Percentiles rank a stretch among this genome's conserved stretches.
phyloP scores from a whole-genome alignment of 129 eudicot genomes.

The Glebionis coronaria region DNA sequence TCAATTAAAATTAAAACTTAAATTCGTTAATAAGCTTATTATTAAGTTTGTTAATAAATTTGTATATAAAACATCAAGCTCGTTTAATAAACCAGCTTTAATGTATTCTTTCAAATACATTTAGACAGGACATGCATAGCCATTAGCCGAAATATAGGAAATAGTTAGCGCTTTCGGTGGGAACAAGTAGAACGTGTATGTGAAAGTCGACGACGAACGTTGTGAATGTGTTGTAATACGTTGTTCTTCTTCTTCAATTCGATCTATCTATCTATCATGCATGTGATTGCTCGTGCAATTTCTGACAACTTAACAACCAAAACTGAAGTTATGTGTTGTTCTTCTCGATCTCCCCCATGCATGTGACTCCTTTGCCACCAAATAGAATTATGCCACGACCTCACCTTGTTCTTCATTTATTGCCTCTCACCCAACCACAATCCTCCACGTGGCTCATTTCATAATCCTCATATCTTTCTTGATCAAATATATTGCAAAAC shows the following conservation, averaged over 20 bases:
- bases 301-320: constrained; percentile 28
- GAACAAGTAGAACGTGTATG: constrained; percentile 25
- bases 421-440: not conserved
- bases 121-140: no score
- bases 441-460: constrained; percentile 7
- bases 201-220: constrained; percentile 22
- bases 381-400: constrained; percentile 32
- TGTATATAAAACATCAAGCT: no score
- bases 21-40: no score
- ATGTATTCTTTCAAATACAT: not conserved
- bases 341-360: no score
- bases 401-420: constrained; percentile 20
- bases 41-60: no score
- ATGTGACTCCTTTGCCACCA: constrained; percentile 27
- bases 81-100: no score
- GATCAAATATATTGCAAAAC: not conserved
- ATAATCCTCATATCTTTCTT: constrained; percentile 6
- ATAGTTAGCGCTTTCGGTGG: no score
- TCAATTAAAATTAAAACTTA: no score
- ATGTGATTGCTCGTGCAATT: constrained; percentile 25
- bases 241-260: no score
- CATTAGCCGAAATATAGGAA: no score
- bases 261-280: no score
- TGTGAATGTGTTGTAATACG: constrained; percentile 4
- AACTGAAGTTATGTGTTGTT: constrained; percentile 21